A percentile compares a stretch with the other conserved stretches of the same genome.
Conservation (phyloP, 1,284 basidiomycete species). For the Cutaneotrichosporon mucoides region DNA sequence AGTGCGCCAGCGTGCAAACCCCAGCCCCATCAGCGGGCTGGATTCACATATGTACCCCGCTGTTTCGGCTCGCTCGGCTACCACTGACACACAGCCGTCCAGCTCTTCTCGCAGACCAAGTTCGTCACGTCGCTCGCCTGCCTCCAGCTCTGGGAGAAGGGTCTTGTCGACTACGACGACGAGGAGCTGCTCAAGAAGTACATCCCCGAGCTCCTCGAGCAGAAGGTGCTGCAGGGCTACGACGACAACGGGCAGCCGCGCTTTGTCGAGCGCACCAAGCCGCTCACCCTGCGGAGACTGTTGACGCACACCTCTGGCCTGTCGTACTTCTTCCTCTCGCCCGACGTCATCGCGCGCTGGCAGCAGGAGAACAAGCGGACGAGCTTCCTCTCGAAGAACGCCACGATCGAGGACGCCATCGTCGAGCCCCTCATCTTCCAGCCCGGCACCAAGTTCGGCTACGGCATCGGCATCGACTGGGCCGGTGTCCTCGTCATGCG, state of each 20-base stretch:
- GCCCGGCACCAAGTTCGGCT: slow-evolving; percentile 33
- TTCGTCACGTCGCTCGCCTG: slow-evolving; percentile 21
- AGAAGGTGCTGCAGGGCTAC: slow-evolving; percentile 29
- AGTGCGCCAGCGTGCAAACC: background rate
- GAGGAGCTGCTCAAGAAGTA: slow-evolving; percentile 20
- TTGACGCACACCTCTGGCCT: slow-evolving; percentile 32
- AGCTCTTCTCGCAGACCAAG: slow-evolving; percentile 40
- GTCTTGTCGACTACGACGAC: slow-evolving; percentile 22
- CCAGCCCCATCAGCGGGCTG: background rate
- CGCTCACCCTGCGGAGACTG: slow-evolving; percentile 38
- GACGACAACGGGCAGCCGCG: slow-evolving; percentile 27
- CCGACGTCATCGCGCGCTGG: background rate
- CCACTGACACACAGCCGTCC: slow-evolving; percentile 19
- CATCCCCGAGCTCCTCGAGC: slow-evolving; percentile 31
- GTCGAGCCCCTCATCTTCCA: slow-evolving; percentile 30
- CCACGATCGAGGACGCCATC: slow-evolving; percentile 15
- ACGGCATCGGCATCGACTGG: slow-evolving; percentile 44
- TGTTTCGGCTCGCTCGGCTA: too few relatives aligned
- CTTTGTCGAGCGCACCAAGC: slow-evolving; percentile 21
- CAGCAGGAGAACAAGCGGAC: background rate
- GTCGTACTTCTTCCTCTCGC: slow-evolving; percentile 8
- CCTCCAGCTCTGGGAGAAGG: slow-evolving; percentile 17
- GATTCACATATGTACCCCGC: too few relatives aligned
- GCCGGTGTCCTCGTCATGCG: slow-evolving; percentile 38
- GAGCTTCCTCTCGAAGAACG: slow-evolving; percentile 14